Conservation (phyloP, 768 basidiomycete genomes). For the Suillus plorans region DNA sequence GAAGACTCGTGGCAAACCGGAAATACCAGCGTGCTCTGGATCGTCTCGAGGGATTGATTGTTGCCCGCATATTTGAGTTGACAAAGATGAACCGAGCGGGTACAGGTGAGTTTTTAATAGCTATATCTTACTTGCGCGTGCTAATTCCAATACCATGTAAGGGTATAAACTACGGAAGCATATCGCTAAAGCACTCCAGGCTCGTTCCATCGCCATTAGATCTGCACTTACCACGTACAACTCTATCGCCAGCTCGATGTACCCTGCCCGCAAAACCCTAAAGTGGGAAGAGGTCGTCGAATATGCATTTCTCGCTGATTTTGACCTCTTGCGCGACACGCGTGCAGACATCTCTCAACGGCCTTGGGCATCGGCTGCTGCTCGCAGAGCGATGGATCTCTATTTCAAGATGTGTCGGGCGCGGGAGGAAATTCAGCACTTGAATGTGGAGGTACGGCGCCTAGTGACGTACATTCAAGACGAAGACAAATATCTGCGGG, state of each 20-base stretch:
- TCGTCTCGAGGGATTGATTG: not conserved
- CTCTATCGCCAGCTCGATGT: not conserved
- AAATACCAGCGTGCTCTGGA: not conserved
- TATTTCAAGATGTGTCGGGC: constrained; percentile 23
- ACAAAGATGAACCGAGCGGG: not conserved
- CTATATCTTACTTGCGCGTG: not conserved
- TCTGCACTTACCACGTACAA: not conserved
- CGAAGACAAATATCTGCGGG: constrained; percentile 7
- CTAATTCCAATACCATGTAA: not conserved
- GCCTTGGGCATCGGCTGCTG: constrained; percentile 17
- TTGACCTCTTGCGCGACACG: constrained; percentile 18
- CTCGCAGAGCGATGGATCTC: constrained; percentile 15
- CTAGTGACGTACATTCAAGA: constrained; percentile 21
- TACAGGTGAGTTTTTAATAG: not conserved
- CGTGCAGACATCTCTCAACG: constrained; percentile 15
- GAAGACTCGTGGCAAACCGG: not conserved
- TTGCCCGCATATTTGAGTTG: not conserved
- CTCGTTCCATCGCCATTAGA: not conserved
- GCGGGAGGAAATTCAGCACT: constrained; percentile 18
- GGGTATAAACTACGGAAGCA: not conserved
- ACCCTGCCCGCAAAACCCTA: not conserved
- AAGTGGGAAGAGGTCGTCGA: not conserved
- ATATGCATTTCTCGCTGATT: not conserved
- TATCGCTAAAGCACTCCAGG: not conserved
- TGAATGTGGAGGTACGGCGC: constrained; percentile 21